These are phyloP conservation scores for Tylopilus subfusipes DNA, from an alignment of 768 basidiomycete species.

Conservation along the genomic window DNA sequence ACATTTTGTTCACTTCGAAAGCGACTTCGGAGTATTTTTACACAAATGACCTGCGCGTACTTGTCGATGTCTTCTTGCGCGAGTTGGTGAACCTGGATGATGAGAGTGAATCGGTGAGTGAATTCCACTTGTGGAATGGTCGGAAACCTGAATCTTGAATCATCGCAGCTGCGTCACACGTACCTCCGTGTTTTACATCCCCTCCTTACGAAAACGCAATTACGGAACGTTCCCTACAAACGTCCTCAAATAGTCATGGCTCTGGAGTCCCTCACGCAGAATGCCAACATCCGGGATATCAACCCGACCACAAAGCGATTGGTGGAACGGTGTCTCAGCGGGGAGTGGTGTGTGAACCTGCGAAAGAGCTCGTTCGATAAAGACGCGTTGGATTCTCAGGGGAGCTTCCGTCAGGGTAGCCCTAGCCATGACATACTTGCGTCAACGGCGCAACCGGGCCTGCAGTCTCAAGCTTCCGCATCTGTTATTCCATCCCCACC, in stretches of 20 bases:
- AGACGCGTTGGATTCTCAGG: conserved; percentile 26
- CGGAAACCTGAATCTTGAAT: neutral
- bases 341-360: conserved; percentile 81
- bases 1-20: conserved; percentile 90
- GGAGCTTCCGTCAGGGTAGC: conserved; percentile 35
- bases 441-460: conserved; percentile 31
- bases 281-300: conserved; percentile 76
- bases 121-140: neutral
- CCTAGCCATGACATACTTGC: conserved; percentile 44
- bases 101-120: conserved; percentile 84
- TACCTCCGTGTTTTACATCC: conserved; percentile 96
- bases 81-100: conserved; percentile 91
- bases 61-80: conserved; percentile 97
- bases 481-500: conserved; percentile 11
- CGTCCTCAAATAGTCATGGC: conserved; percentile 82
- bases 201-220: conserved; percentile 89
- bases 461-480: neutral
- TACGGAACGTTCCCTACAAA: conserved; percentile 83
- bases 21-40: conserved; percentile 96
- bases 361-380: conserved; percentile 39
- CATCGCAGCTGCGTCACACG: conserved; percentile 80
- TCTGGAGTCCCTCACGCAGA: conserved; percentile 72
- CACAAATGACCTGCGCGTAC: conserved; percentile 92
- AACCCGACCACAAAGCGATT: conserved; percentile 85
- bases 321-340: conserved; percentile 85